Evolutionary conservation across 2,329 filamentous ascomycete species (phyloP).

Genomic region (Penicillium sp.): DNA sequence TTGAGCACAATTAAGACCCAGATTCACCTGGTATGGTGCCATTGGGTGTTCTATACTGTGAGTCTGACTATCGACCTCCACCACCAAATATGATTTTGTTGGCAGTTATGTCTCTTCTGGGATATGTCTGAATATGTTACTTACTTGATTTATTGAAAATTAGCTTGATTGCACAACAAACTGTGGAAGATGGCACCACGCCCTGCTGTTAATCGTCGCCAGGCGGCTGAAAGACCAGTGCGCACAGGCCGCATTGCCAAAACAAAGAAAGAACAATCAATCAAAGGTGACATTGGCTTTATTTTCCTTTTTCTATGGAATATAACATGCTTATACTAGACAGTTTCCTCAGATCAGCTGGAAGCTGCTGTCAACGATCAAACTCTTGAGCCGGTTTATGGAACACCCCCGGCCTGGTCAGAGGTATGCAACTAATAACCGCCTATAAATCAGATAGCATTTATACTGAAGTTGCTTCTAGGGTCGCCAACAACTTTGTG

Average conservation of each 20-base stretch:
- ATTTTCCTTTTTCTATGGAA: too few relatives aligned
- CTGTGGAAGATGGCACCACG: slow-evolving; percentile 1
- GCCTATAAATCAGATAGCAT: background rate
- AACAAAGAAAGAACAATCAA: background rate
- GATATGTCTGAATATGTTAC: background rate
- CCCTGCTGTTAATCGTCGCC: background rate
- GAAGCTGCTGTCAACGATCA: background rate
- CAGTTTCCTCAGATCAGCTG: background rate
- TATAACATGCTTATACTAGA: background rate
- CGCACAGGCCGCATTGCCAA: slow-evolving; percentile 1
- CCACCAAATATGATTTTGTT: background rate
- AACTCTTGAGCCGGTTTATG: background rate
- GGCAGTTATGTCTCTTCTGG: background rate
- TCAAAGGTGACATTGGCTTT: background rate
- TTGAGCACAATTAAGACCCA: background rate
- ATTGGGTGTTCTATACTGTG: background rate
- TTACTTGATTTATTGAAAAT: background rate
- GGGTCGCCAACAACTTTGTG: slow-evolving; percentile 60
- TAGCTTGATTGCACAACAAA: background rate
- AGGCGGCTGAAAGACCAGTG: background rate
- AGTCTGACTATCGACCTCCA: background rate
- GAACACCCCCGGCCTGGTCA: slow-evolving; percentile 4
- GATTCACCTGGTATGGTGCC: background rate
- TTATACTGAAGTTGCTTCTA: slow-evolving; percentile 1
- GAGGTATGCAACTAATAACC: background rate